Percentiles rank a stretch among this genome's conserved stretches.
Evolutionary conservation across 352 stramenopile species (phyloP).

Genomic region (Globisporangium okanoganense): DNA sequence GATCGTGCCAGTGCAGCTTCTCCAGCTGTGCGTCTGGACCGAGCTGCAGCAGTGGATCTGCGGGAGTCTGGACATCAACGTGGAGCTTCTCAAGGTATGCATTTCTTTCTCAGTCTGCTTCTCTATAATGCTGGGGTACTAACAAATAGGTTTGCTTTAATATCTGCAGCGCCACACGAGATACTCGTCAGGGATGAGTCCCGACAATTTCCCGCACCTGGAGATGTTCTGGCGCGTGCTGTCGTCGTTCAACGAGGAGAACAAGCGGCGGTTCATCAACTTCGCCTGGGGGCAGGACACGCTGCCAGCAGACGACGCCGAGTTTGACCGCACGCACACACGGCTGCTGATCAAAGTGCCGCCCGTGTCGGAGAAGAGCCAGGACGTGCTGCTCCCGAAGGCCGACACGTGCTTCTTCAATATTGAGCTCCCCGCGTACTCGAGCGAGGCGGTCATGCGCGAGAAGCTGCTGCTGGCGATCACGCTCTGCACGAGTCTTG

Average conservation of each 20-base stretch:
- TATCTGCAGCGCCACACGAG: slow-evolving; percentile 67
- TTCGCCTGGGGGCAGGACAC: slow-evolving; percentile 85
- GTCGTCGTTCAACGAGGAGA: slow-evolving; percentile 53
- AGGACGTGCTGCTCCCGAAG: slow-evolving; percentile 67
- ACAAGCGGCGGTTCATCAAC: slow-evolving; percentile 82
- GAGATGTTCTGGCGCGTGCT: slow-evolving; percentile 78
- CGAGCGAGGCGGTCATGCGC: slow-evolving; percentile 58
- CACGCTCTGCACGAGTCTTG: slow-evolving; percentile 78
- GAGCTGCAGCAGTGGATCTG: slow-evolving; percentile 81
- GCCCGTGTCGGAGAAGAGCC: slow-evolving; percentile 24
- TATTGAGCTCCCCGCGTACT: slow-evolving; percentile 78
- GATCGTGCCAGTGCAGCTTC: slow-evolving; percentile 62
- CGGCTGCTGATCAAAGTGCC: slow-evolving; percentile 70
- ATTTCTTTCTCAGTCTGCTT: slow-evolving; percentile 13
- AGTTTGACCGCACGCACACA: slow-evolving; percentile 77
- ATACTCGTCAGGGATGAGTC: slow-evolving; percentile 76
- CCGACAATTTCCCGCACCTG: slow-evolving; percentile 64
- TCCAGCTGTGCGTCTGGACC: slow-evolving; percentile 74
- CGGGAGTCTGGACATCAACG: slow-evolving; percentile 69
- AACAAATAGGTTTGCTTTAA: slow-evolving; percentile 20
- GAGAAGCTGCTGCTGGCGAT: slow-evolving; percentile 71
- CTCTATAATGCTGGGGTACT: slow-evolving; percentile 1
- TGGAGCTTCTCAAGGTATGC: slow-evolving; percentile 71
- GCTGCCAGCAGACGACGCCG: slow-evolving; percentile 65
- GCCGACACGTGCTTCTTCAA: slow-evolving; percentile 87